Conservation (phyloP, 225 moss, liverwort and hornwort genomes). For the Pseudisothecium myosuroides region DNA sequence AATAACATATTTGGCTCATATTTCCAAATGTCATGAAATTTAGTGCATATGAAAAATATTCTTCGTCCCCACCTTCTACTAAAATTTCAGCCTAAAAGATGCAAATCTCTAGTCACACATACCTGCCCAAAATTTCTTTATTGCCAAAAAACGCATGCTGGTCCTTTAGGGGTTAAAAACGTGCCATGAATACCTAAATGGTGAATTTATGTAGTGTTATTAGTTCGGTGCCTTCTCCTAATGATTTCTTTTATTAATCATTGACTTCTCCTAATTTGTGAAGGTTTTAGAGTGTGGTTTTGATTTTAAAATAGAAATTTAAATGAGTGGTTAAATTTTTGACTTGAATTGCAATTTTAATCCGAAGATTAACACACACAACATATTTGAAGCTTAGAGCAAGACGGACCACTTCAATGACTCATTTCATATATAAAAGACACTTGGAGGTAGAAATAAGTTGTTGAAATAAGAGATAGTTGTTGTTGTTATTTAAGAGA, state of each 20-base stretch:
- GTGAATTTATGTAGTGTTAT: fast-evolving
- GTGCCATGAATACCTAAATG: no score
- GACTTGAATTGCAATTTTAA: not conserved
- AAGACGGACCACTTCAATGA: not conserved
- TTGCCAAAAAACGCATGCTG: no score
- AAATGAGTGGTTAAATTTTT: not conserved
- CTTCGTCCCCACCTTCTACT: no score
- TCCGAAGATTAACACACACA: fast-evolving
- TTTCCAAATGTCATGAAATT: no score
- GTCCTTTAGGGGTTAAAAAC: no score
- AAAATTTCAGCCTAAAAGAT: no score
- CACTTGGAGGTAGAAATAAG: not conserved
- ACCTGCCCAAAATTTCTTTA: no score
- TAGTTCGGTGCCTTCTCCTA: not conserved
- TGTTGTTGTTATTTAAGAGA: not conserved
- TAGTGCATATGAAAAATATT: no score
- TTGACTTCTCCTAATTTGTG: not conserved
- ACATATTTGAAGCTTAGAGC: not conserved
- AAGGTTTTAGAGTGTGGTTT: not conserved
- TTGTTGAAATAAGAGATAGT: not conserved
- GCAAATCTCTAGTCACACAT: no score
- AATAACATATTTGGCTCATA: no score
- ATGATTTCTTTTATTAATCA: not conserved
- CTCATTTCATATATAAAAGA: not conserved
- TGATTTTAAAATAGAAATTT: not conserved